Percentiles rank a stretch among this genome's conserved stretches.
Evolutionary conservation across 495 filamentous ascomycete genomes (phyloP).

Genomic region (Hypoxylon cercidicola): DNA sequence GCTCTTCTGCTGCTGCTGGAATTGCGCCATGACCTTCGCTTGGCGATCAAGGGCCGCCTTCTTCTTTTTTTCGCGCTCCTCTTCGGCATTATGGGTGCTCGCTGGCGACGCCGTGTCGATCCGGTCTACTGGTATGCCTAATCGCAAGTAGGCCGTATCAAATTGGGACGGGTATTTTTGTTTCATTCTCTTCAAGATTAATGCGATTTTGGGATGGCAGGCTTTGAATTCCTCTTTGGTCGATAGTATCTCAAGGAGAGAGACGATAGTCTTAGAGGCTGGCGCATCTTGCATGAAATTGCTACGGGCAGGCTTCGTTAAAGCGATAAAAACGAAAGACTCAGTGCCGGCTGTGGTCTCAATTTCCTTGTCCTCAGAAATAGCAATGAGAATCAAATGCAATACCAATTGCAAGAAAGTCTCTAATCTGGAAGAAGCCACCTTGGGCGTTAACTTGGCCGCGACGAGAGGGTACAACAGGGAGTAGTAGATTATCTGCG

Average conservation of each 20-base stretch:
- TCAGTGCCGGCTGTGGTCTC: constrained; percentile 57
- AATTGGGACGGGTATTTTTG: constrained; percentile 80
- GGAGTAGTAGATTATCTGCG: constrained; percentile 89
- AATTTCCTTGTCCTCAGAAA: constrained; percentile 77
- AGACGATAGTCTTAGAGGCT: constrained; percentile 73
- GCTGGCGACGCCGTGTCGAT: constrained; percentile 65
- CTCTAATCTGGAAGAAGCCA: constrained; percentile 85
- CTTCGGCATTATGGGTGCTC: constrained; percentile 64
- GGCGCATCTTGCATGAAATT: constrained; percentile 62
- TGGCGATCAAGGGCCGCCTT: constrained; percentile 87
- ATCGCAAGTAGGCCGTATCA: constrained; percentile 63
- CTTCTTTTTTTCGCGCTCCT: constrained; percentile 86
- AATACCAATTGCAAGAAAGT: constrained; percentile 90
- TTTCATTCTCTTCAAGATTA: constrained; percentile 87
- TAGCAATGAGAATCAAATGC: constrained; percentile 84
- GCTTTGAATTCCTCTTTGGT: constrained; percentile 77
- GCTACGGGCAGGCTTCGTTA: constrained; percentile 68
- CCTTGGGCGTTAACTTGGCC: constrained; percentile 70
- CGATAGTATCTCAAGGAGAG: constrained; percentile 77
- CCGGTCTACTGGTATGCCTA: constrained; percentile 62
- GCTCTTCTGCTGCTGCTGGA: constrained; percentile 94
- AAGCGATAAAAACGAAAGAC: constrained; percentile 76
- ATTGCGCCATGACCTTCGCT: constrained; percentile 93
- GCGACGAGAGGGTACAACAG: constrained; percentile 78
- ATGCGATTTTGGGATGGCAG: constrained; percentile 84